Base-by-base conservation (phyloP, 1,284 basidiomycete species). In the Volvariella volvacea region DNA sequence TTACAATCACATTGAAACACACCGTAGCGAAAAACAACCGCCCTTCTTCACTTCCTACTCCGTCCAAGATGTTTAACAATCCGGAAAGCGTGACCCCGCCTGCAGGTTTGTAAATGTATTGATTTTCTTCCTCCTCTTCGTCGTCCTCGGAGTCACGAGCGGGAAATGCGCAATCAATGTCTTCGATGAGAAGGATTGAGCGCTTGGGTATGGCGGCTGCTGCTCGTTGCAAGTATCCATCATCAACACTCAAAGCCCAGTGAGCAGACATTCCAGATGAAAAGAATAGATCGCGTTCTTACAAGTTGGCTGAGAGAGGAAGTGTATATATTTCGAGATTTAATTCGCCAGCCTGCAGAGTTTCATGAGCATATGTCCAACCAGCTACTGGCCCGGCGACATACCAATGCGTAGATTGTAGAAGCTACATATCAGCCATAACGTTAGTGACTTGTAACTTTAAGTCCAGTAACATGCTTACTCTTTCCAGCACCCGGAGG, bases 241-340 rank as follows among this genome's bases (percentile, higher is more conserved):
- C 76, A n/a, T 31, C 30, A n/a, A 31, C 30, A 31, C 30, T 31
- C n/a, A 31, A n/a, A n/a, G n/a, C n/a, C n/a, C n/a, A 31, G 9
- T 31, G 30, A n/a, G 9, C n/a, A 31, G n/a, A 31, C 30, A 31
- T 31, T 9, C 30, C 9, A n/a, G 9, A 9, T 31, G 30, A 9
- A n/a, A n/a, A 31, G n/a, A n/a, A n/a, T n/a, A n/a, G 30, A 31
- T 31, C 9, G 3, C 40, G 30, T 22, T 60, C 68, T 28, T 52
- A 76, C 73, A 65, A 68, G 28, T 64, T 60, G 15, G 72, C 64
- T 0, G 76, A 67, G 4, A 82, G 60, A 1, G 74, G 76, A 8
- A 82, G 54, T 0, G 73, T 65, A 47, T 77, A 82, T n/a, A 82
- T 76, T 49, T 80, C 76, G 10, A 80, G 63, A 17, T 70, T 68